Percentiles rank a stretch among this genome's conserved stretches.
Evolutionary conservation across 2,329 filamentous ascomycete species (phyloP).

Genomic region (Stemphylium vesicarium): DNA sequence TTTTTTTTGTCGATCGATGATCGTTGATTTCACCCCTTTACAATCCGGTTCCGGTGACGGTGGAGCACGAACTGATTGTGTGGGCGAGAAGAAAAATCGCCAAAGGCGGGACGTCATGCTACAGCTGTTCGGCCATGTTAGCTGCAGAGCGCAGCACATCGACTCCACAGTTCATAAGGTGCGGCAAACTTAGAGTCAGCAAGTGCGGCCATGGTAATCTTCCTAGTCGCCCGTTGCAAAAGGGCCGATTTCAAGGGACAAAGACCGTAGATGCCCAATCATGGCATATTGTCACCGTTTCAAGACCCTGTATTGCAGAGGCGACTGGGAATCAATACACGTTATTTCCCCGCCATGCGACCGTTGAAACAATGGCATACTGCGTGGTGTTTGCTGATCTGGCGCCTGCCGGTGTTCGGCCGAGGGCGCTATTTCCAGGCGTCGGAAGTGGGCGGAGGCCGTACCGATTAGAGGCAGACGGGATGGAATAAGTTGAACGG

Average conservation of each 20-base stretch:
- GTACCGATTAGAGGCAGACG: not conserved
- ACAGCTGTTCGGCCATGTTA: not conserved
- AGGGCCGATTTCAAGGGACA: conserved; percentile 1
- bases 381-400: not conserved
- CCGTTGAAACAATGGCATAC: conserved; percentile 1
- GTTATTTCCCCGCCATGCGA: not conserved
- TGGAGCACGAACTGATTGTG: not conserved
- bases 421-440: not conserved
- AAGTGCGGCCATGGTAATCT: not conserved
- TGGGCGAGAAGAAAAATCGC: not conserved
- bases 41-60: not conserved
- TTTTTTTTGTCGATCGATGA: not conserved
- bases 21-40: not conserved
- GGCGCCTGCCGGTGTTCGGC: no score
- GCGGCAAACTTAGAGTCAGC: not conserved
- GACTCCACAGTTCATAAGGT: not conserved
- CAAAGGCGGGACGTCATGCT: not conserved
- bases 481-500: no score
- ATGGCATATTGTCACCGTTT: not conserved
- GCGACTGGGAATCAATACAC: no score
- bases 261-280: not conserved
- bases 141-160: not conserved
- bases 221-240: conserved; percentile 2
- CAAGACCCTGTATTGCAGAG: not conserved
- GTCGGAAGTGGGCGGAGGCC: conserved; percentile 1